Percentiles rank a stretch among this genome's conserved stretches.
These are phyloP conservation scores for Colletotrichum tabaci DNA, from an alignment of 2,329 filamentous ascomycete species.

Conservation along the genomic window DNA sequence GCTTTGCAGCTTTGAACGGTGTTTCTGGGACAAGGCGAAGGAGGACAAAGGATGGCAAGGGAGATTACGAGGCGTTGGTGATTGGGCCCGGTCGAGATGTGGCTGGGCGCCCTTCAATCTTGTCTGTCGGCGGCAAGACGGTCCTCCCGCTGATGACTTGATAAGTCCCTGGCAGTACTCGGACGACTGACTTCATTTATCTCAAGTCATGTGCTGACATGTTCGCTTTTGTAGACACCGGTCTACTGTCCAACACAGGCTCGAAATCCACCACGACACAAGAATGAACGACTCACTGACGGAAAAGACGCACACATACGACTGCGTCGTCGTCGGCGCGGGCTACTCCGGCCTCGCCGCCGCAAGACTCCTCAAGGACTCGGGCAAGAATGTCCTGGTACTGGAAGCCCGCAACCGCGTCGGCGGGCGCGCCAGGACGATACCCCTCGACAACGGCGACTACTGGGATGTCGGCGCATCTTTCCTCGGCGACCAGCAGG, in stretches of 20 bases:
- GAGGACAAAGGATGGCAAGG: slow-evolving; percentile 1
- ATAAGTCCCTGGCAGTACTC: too few species aligned
- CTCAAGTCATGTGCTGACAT: neutral
- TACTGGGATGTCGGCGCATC: slow-evolving; percentile 45
- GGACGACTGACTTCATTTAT: neutral
- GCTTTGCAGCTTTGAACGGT: neutral
- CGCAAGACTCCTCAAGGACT: slow-evolving; percentile 33
- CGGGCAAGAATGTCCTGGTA: slow-evolving; percentile 29
- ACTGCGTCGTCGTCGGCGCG: slow-evolving; percentile 41
- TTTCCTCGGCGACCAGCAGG: slow-evolving; percentile 43
- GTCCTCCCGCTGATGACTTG: too few species aligned
- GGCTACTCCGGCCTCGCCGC: slow-evolving; percentile 38
- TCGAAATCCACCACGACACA: neutral
- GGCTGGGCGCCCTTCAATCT: slow-evolving; percentile 17
- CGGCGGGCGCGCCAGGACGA: slow-evolving; percentile 38
- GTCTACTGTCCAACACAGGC: neutral
- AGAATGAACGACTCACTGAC: slow-evolving; percentile 3
- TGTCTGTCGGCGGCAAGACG: too few species aligned
- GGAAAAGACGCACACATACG: slow-evolving; percentile 19
- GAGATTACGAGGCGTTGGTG: slow-evolving; percentile 27
- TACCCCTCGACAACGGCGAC: slow-evolving; percentile 31
- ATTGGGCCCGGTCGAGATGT: slow-evolving; percentile 16
- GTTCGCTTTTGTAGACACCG: neutral
- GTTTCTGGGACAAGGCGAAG: neutral
- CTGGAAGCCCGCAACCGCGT: slow-evolving; percentile 41